Conservation (phyloP, 805 yeast genomes). For the Ogataea philodendri region DNA sequence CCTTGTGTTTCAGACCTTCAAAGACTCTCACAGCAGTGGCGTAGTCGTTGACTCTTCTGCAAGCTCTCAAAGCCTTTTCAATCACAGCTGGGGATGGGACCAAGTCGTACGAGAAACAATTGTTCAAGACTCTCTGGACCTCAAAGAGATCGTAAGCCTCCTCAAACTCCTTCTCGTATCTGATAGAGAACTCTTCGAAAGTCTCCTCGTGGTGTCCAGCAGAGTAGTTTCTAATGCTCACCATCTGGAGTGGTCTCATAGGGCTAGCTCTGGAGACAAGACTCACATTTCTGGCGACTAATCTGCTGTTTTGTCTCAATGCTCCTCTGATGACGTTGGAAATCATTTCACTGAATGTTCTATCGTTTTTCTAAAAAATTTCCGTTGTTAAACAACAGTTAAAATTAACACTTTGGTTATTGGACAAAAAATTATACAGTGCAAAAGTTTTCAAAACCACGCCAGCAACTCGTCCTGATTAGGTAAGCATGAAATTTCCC, state of each 20-base stretch:
- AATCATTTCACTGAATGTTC: slow-evolving; percentile 28
- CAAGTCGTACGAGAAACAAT: slow-evolving; percentile 96
- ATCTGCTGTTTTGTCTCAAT: slow-evolving; percentile 34
- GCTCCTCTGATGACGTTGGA: slow-evolving; percentile 36
- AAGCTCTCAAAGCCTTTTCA: slow-evolving; percentile 94
- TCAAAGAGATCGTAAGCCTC: slow-evolving; percentile 86
- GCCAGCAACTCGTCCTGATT: slow-evolving; percentile 6
- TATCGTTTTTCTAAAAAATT: slow-evolving; percentile 7
- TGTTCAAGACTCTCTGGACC: slow-evolving; percentile 93
- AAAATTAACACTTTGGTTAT: slow-evolving; percentile 26
- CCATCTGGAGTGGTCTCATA: slow-evolving; percentile 21
- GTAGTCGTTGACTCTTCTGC: slow-evolving; percentile 98
- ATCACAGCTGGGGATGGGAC: slow-evolving; percentile 97
- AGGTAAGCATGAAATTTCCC: slow-evolving; percentile 3
- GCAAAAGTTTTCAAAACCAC: slow-evolving; percentile 13
- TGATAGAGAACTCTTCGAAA: slow-evolving; percentile 87
- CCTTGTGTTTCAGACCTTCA: slow-evolving; percentile 95
- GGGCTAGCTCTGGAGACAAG: slow-evolving; percentile 14
- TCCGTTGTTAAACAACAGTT: slow-evolving; percentile 13
- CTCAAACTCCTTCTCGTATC: slow-evolving; percentile 94
- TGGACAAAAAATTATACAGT: slow-evolving; percentile 21
- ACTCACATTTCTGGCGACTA: slow-evolving; percentile 24
- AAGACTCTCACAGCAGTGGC: slow-evolving; percentile 98
- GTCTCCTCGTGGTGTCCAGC: slow-evolving; percentile 78
- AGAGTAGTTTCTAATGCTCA: slow-evolving; percentile 62